Percentiles rank a stretch among this genome's conserved stretches.
Conservation (phyloP, 1,284 basidiomycete species). For the Moesziomyces antarcticus region DNA sequence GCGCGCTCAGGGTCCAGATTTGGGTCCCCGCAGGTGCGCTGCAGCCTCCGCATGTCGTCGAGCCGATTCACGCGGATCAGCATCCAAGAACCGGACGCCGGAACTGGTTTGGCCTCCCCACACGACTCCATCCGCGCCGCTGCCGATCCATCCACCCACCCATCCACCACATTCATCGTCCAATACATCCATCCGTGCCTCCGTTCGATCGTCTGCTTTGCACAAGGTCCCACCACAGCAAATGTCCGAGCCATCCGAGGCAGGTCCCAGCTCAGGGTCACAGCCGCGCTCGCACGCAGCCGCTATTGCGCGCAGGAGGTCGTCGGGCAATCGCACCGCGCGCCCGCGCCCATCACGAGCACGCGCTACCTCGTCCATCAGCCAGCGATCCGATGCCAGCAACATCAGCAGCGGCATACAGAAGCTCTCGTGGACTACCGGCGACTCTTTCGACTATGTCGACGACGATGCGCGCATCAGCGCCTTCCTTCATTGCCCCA, state of each 20-base stretch:
- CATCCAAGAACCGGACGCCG: background rate
- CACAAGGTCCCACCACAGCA: no score
- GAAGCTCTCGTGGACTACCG: conserved; percentile 35
- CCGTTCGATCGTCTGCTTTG: background rate
- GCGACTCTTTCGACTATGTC: conserved; percentile 43
- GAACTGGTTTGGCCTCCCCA: background rate
- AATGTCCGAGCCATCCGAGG: conserved; percentile 30
- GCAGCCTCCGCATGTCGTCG: conserved; percentile 4
- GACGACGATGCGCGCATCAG: conserved; percentile 35
- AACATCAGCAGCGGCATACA: conserved; percentile 33
- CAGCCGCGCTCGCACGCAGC: conserved; percentile 7
- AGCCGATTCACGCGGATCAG: background rate
- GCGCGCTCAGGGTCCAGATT: background rate
- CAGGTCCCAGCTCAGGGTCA: conserved; percentile 18
- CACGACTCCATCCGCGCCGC: background rate
- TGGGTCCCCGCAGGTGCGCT: conserved; percentile 15
- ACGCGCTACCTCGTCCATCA: conserved; percentile 34
- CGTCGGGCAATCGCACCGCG: conserved; percentile 18
- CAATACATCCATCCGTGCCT: background rate
- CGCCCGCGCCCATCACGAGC: conserved; percentile 18
- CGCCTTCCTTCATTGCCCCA: conserved; percentile 42
- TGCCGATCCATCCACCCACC: conserved; percentile 4
- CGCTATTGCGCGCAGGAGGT: conserved; percentile 21
- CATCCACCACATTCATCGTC: background rate
- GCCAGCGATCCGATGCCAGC: conserved; percentile 42